Evolutionary conservation across 2,329 filamentous ascomycete species (phyloP).

Genomic region (Aureobasidium vineae): DNA sequence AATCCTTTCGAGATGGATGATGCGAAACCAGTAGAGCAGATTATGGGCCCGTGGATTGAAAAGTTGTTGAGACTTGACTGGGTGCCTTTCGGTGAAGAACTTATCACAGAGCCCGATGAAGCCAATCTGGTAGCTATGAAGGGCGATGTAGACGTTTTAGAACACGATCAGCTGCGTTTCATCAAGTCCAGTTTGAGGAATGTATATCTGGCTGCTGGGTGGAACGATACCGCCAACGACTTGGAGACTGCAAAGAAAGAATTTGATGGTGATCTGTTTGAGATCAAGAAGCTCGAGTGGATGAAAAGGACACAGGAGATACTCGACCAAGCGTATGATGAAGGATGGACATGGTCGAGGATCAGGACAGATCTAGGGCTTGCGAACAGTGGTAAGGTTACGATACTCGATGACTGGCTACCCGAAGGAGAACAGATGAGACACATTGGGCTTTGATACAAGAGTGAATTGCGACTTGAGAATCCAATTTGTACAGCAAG

Average conservation of each 20-base stretch:
- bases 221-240: constrained; percentile 29
- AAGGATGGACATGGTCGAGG: background rate
- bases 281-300: background rate
- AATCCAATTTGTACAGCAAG: background rate
- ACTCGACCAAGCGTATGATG: constrained; percentile 1
- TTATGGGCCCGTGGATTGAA: background rate
- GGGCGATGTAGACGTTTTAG: background rate
- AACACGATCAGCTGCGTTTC: background rate
- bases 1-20: background rate
- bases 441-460: background rate
- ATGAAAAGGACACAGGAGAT: background rate
- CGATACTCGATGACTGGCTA: background rate
- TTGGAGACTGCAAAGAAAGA: background rate
- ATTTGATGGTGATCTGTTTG: background rate
- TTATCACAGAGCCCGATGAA: background rate
- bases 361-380: background rate
- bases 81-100: constrained; percentile 2
- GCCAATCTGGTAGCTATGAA: background rate
- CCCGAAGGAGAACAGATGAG: background rate
- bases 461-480: background rate
- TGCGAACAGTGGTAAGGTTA: background rate
- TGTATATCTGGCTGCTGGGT: background rate
- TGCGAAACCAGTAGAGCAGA: constrained; percentile 4
- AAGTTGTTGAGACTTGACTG: constrained; percentile 1
- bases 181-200: constrained; percentile 1